Evolutionary conservation across 805 yeast genomes (phyloP), one percentile per base, ranked within the genome.

Genomic region (Wickerhamomyces kurtzmanii): DNA sequence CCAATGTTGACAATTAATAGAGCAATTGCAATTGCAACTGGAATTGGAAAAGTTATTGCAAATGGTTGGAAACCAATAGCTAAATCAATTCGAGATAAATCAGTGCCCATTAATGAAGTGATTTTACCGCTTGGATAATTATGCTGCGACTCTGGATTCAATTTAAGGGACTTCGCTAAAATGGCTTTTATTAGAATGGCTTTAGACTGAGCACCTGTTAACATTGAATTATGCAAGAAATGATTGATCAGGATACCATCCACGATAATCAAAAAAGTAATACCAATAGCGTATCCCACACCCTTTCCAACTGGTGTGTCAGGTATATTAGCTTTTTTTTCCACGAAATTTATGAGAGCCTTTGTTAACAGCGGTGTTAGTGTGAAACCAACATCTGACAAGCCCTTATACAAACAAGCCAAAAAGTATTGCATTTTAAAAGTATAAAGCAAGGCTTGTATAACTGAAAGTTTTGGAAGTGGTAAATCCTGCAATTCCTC

Each of bases 41-140:
- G 72, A n/a, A 75, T 43, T 1, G 82, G 79, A 40, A 76, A 60
- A 12, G 70, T 56, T 32, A 72, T 37, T 8, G 71, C 51, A 40
- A 72, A 65, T 3, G 78, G 73, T 40, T 71, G 71, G 43, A 74
- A 75, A 5, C 69, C 71, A 26, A 71, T 51, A 12, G 84, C 83
- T 37, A 76, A 58, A 48, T 81, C 91, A 29, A 83, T 65, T 41
- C 89, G 68, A 12, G 83, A 68, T 23, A 82, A 59, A 49, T 83
- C 94, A 4, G 87, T 75, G 20, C 87, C 78, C 63, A 84, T 63
- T 49, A 82, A 47, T 5, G 85, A 73, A 10, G 93, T 80, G 33
- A 83, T 63, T 30, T 64, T 68, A 17, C 86, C 75, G 12, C 71
- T 55, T 1, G 86, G 65, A 44, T 49, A 80, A 26, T 59, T 53